Base-by-base conservation (phyloP, 306 rosid species). In the Corylus avellana region DNA sequence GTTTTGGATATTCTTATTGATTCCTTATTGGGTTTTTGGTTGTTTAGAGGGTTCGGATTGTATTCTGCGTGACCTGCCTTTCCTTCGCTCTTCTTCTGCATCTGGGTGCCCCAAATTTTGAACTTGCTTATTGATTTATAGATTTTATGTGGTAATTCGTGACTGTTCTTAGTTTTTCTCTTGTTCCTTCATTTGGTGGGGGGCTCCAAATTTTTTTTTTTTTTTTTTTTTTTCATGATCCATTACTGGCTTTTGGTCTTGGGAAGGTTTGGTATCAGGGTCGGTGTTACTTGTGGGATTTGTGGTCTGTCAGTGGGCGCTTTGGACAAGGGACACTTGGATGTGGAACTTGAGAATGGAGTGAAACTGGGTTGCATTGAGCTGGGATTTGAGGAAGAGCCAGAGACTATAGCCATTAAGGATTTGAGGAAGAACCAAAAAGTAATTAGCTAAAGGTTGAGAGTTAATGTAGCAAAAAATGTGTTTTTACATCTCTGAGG, bases 321-420 rank as follows among this genome's bases (percentile, higher is more conserved):
- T 85, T 95, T 90, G 82, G 92, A 87, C 53, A 93, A 82, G 81
- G 98, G 91, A n/a, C 87, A 76, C 79, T 83, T 84, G 81, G 55
- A 32, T 81, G 81, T 80, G 66, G 97, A 90, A 80, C 82, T 92
- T 73, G 95, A 85, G 82, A 90, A 90, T 78, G 97, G 84, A 74
- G 84, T 79, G 72, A 84, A 77, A 4, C 80, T 58, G 50, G 81
- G 88, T 55, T 85, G 78, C 68, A 55, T 37, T 70, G 89, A 82
- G 68, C 67, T 80, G 81, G 79, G 78, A 62, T 72, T 79, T 22
- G 89, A 91, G 80, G 86, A 86, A 47, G 92, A 91, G 51, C 84
- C 78, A 42, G 86, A 77, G 73, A 87, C 83, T 35, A 56, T 50
- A 57, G 90, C 89, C 56, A 92, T 94, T 75, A 87, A 86, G 79